These are phyloP conservation scores for Aspergillus nidulans DNA, from an alignment of 495 filamentous ascomycete species.

Conservation along the genomic window DNA sequence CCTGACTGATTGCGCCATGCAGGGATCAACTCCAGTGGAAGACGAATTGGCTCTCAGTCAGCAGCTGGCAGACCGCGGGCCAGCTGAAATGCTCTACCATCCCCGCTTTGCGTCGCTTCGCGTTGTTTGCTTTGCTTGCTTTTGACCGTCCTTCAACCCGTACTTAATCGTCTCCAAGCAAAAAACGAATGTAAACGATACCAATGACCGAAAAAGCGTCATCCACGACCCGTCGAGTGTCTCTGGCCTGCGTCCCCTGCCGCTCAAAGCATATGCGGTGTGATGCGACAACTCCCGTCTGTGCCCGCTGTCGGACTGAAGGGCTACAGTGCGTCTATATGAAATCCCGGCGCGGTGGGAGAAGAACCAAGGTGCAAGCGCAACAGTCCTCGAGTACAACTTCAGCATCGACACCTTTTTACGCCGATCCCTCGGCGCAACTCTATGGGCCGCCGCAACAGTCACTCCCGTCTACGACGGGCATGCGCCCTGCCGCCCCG, in stretches of 20 bases:
- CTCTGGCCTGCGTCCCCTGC: conserved; percentile 21
- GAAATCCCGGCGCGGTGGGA: conserved; percentile 11
- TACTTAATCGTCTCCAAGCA: neutral
- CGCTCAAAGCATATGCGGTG: conserved; percentile 24
- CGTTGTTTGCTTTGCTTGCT: no score
- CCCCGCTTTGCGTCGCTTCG: no score
- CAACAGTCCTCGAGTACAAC: neutral
- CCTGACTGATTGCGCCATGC: no score
- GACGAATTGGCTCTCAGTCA: no score
- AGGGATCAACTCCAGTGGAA: no score
- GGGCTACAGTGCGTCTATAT: conserved; percentile 15
- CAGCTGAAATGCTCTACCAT: neutral
- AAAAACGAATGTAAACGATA: neutral
- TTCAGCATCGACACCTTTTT: neutral
- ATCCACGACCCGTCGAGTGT: conserved; percentile 6
- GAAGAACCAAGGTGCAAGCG: neutral
- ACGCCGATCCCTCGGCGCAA: neutral
- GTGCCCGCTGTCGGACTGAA: conserved; percentile 16
- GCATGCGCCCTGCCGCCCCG: neutral
- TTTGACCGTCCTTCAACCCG: neutral
- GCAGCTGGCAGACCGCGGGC: no score
- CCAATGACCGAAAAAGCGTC: neutral
- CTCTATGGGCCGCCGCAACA: neutral
- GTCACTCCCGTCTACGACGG: neutral
- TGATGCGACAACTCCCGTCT: conserved; percentile 18